Conservation (phyloP, 345 rosid species). For the Dipteronia dyeriana region DNA sequence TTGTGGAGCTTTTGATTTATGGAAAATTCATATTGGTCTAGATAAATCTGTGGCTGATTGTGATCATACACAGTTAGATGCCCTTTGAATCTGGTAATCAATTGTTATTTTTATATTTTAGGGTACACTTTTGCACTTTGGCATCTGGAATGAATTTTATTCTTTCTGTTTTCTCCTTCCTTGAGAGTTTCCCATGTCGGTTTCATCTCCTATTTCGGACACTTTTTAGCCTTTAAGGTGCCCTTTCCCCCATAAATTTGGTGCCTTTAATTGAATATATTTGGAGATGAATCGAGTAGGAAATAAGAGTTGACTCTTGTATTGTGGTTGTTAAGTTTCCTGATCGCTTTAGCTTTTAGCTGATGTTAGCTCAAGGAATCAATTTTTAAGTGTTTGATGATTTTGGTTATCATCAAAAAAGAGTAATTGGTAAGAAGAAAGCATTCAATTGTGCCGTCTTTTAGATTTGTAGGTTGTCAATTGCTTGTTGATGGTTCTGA, state of each 20-base stretch:
- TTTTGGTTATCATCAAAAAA: background rate
- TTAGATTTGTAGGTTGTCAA: background rate
- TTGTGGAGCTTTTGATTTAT: background rate
- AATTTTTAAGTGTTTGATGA: background rate
- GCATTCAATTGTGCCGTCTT: background rate
- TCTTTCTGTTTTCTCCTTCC: background rate
- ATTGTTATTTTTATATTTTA: background rate
- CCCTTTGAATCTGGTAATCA: background rate
- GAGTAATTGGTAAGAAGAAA: background rate
- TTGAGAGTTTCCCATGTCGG: background rate
- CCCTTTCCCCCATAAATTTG: background rate
- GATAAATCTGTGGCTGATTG: background rate
- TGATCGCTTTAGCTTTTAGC: background rate
- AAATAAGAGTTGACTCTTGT: background rate
- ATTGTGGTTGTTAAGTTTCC: background rate
- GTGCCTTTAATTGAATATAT: background rate
- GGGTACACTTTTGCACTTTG: background rate
- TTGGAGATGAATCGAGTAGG: background rate
- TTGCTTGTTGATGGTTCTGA: background rate
- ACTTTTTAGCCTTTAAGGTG: conserved; percentile 12
- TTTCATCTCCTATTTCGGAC: background rate
- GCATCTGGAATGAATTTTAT: background rate
- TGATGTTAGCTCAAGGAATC: background rate
- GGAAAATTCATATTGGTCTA: background rate
- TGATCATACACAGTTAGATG: background rate